These are phyloP conservation scores for Beauveria pseudobassiana DNA, from an alignment of 2,329 filamentous ascomycete genomes.

Conservation along the genomic window DNA sequence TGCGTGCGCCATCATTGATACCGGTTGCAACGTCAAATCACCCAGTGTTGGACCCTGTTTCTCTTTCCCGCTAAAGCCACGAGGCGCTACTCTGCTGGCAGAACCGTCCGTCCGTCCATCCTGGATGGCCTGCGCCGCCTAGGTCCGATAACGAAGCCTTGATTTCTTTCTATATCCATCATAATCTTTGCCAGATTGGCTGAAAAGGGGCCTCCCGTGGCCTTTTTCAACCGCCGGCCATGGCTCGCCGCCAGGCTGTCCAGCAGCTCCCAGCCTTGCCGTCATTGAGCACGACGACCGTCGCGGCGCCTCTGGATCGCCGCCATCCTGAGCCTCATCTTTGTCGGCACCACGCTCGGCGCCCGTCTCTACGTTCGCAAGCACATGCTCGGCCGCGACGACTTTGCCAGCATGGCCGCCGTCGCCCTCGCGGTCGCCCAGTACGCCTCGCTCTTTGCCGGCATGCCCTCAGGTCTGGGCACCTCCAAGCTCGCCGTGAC, in stretches of 20 bases:
- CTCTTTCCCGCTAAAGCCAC: too few species aligned
- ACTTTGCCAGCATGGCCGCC: conserved; percentile 9
- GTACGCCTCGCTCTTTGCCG: conserved; percentile 11
- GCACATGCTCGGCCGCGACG: conserved; percentile 15
- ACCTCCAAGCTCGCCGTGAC: conserved; percentile 11
- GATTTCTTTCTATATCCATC: too few species aligned
- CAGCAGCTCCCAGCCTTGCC: conserved; percentile 6
- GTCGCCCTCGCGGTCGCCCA: conserved; percentile 9
- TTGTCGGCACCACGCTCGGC: conserved; percentile 3
- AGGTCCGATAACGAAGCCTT: too few species aligned
- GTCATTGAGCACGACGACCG: conserved; percentile 10
- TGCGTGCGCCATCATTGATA: too few species aligned
- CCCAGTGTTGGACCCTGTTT: too few species aligned
- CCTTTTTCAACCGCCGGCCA: background rate
- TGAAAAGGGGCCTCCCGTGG: too few species aligned
- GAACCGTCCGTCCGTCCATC: too few species aligned
- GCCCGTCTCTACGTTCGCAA: conserved; percentile 13
- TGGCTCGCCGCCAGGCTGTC: background rate
- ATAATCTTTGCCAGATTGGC: background rate
- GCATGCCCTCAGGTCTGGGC: conserved; percentile 11
- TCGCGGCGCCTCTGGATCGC: conserved; percentile 16
- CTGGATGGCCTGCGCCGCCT: too few species aligned
- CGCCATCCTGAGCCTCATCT: conserved; percentile 14
- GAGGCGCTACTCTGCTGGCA: too few species aligned
- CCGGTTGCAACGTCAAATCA: too few species aligned